Evolutionary conservation across 306 rosid genomes (phyloP).

Genomic region (Fragaria iinumae): DNA sequence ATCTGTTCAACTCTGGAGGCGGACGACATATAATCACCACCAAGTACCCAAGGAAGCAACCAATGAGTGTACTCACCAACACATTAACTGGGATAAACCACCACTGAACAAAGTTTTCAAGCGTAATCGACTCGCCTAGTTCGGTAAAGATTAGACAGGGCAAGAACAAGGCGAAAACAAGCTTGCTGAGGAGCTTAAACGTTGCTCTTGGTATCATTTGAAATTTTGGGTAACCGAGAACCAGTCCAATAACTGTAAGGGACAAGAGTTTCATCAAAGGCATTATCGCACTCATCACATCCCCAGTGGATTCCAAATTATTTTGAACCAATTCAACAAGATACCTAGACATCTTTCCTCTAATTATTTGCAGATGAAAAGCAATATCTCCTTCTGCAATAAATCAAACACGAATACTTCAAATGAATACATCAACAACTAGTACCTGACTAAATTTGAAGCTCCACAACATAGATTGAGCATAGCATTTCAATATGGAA

Average conservation of each 20-base stretch:
- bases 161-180: constrained; percentile 82
- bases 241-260: constrained; percentile 60
- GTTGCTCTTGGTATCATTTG: constrained; percentile 70
- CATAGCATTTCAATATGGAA: neutral
- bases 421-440: neutral
- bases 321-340: constrained; percentile 25
- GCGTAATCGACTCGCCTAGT: constrained; percentile 70
- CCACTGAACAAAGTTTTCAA: constrained; percentile 56
- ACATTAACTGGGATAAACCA: constrained; percentile 90
- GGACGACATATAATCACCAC: constrained; percentile 79
- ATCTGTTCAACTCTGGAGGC: constrained; percentile 59
- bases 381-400: constrained; percentile 38
- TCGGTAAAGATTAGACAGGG: constrained; percentile 85
- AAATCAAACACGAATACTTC: neutral
- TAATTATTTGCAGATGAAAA: constrained; percentile 6
- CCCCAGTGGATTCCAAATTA: constrained; percentile 36
- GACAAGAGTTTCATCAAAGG: constrained; percentile 73
- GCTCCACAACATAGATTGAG: neutral
- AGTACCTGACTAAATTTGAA: neutral
- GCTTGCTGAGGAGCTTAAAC: constrained; percentile 75
- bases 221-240: constrained; percentile 63
- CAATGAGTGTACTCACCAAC: constrained; percentile 61
- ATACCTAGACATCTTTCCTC: constrained; percentile 42
- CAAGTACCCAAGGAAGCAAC: constrained; percentile 60
- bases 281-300: constrained; percentile 53